These are phyloP conservation scores for Microstroma glucosiphilum DNA, from an alignment of 1,284 basidiomycete species.

Conservation along the genomic window DNA sequence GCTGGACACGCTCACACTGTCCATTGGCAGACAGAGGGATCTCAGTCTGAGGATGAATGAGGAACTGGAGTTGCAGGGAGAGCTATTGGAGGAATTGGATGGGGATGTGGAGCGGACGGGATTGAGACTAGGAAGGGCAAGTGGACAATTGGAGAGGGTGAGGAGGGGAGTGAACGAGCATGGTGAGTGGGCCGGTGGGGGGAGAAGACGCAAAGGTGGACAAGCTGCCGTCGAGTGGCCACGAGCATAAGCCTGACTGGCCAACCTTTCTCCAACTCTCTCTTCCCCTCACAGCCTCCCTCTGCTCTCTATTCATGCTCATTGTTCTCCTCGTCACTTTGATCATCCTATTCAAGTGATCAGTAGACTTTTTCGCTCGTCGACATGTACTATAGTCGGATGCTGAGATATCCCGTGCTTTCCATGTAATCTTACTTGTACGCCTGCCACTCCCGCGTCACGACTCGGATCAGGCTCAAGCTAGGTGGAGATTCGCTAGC, in stretches of 20 bases:
- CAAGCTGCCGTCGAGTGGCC: not conserved
- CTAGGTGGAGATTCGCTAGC: too few species aligned
- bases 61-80: slow-evolving; percentile 43
- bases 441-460: too few species aligned
- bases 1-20: slow-evolving; percentile 35
- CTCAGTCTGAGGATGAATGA: slow-evolving; percentile 47
- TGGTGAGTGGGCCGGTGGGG: slow-evolving; percentile 25
- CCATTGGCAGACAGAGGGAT: slow-evolving; percentile 42
- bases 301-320: not conserved
- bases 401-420: too few species aligned
- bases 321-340: slow-evolving; percentile 1
- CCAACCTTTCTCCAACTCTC: not conserved
- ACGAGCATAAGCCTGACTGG: not conserved
- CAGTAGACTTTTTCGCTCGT: too few species aligned
- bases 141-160: slow-evolving; percentile 31
- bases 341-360: slow-evolving; percentile 13
- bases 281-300: not conserved
- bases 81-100: slow-evolving; percentile 36
- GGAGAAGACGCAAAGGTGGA: not conserved
- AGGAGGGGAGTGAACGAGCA: slow-evolving; percentile 36
- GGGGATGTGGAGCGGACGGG: slow-evolving; percentile 34
- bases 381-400: too few species aligned
- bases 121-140: slow-evolving; percentile 34
- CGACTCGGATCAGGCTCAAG: too few species aligned
- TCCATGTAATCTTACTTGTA: too few species aligned